Conservation (phyloP, 108 stramenopile species). For the Phaeodactylum tricornutum region DNA sequence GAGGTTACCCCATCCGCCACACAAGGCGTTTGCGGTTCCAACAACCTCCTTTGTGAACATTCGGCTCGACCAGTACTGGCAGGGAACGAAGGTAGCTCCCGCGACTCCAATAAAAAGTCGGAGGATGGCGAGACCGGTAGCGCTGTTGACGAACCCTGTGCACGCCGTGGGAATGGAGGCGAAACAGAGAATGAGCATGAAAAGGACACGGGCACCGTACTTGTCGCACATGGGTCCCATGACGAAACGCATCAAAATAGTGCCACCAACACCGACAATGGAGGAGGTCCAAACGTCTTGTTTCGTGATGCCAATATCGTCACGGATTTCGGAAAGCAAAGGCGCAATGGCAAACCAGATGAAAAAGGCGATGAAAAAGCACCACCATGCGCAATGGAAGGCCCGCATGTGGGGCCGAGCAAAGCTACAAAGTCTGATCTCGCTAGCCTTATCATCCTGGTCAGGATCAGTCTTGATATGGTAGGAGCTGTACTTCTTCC, state of each 20-base stretch:
- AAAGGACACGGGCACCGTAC: conserved; percentile 64
- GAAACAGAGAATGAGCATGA: conserved; percentile 38
- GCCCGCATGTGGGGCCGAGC: conserved; percentile 81
- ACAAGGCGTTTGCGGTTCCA: conserved; percentile 84
- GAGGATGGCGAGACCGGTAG: conserved; percentile 46
- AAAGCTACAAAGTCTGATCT: conserved; percentile 37
- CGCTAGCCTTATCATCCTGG: conserved; percentile 65
- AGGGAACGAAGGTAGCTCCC: conserved; percentile 83
- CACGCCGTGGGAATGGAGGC: conserved; percentile 76
- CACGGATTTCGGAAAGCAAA: conserved; percentile 60
- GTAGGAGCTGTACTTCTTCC: conserved; percentile 57
- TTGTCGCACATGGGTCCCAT: conserved; percentile 72
- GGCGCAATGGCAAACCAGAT: conserved; percentile 90
- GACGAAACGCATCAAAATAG: conserved; percentile 61
- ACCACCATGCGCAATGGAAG: conserved; percentile 72
- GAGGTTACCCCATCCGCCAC: conserved; percentile 89
- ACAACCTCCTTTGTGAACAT: conserved; percentile 86
- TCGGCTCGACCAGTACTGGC: conserved; percentile 83
- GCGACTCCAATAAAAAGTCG: conserved; percentile 79
- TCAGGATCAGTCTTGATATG: conserved; percentile 63
- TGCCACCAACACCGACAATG: conserved; percentile 59
- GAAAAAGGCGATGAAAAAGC: conserved; percentile 55
- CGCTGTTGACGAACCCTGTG: conserved; percentile 65
- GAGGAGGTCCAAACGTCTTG: conserved; percentile 77
- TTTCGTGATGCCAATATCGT: conserved; percentile 43